Evolutionary conservation across 2,329 filamentous ascomycete genomes (phyloP), one percentile per base, ranked within the genome.

Genomic region (Helotiales sp.): DNA sequence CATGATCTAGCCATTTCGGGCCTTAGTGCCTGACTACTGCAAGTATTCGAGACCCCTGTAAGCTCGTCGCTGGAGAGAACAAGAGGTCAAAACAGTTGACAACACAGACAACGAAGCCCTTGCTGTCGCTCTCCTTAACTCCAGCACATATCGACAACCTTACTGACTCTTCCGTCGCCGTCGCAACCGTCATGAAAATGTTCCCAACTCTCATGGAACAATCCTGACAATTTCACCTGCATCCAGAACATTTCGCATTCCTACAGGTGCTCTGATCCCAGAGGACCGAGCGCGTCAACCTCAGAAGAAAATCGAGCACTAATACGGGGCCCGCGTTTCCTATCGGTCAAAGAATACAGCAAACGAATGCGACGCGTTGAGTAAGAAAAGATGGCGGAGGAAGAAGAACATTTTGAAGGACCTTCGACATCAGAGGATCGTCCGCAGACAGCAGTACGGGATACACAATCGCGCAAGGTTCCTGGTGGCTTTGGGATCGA

Each of bases 371-470:
- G 56, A 70, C 63, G 62, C 60, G 63, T 58, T 54, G 61, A 58
- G 56, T 27, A 56, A 31, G 48, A 55, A 54, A 66, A 52, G n/a
- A 70, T 70, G 69, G 67, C 62, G 63, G 67, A 69, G 62, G 67
- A 65, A 60, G 65, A 65, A 53, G 61, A 61, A 52, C 60, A 64
- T 53, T 57, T 58, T 47, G 49, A 52, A 12, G 58, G 63, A 48
- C 44, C 60, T 7, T 50, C 59, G 22, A 31, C 52, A 19, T 31
- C 58, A 31, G 52, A 61, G 22, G 61, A 63, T 30, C 65, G 67
- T 25, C 69, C 69, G 17, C 63, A 63, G 58, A 70, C 66, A 5
- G 64, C 66, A 22, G 63, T 60, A 34, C 65, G 63, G 57, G 64
- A 65, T 49, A 63, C 63, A 33, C 27, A 48, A 22, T 48, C 46